Evolutionary conservation across 306 rosid species (phyloP).

Genomic region (Morella rubra): DNA sequence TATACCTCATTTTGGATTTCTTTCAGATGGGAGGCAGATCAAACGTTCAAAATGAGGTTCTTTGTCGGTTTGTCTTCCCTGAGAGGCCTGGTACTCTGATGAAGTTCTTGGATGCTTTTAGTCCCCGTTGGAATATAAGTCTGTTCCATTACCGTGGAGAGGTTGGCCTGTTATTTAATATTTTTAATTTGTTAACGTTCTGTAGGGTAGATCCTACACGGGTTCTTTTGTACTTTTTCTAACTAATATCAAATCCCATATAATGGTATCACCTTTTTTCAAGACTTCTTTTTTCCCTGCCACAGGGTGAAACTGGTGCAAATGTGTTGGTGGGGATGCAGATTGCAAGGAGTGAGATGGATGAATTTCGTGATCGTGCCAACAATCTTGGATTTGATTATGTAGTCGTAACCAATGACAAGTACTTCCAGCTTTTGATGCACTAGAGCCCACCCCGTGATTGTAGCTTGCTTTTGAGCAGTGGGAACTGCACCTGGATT

Average conservation of each 20-base stretch:
- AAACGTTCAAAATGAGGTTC: slow-evolving; percentile 64
- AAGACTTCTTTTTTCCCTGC: neutral
- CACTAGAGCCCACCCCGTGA: slow-evolving; percentile 19
- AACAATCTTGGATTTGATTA: slow-evolving; percentile 66
- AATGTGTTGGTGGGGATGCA: slow-evolving; percentile 87
- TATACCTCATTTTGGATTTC: slow-evolving; percentile 26
- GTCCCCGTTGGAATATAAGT: slow-evolving; percentile 95
- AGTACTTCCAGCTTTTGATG: slow-evolving; percentile 69
- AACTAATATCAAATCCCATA: slow-evolving; percentile 2
- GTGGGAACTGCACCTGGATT: neutral
- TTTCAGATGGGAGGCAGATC: slow-evolving; percentile 85
- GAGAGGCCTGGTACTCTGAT: slow-evolving; percentile 91
- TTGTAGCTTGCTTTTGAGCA: neutral
- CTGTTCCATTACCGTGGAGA: slow-evolving; percentile 80
- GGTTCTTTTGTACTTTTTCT: neutral
- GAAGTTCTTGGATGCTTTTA: slow-evolving; percentile 82
- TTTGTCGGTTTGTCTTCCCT: slow-evolving; percentile 84
- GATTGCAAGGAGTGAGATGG: slow-evolving; percentile 54
- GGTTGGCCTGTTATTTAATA: slow-evolving; percentile 45
- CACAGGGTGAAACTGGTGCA: slow-evolving; percentile 89
- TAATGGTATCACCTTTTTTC: too few relatives aligned
- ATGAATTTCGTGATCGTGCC: slow-evolving; percentile 56
- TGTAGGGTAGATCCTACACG: slow-evolving; percentile 1
- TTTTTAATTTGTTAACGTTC: slow-evolving; percentile 9
- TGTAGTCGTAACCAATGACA: slow-evolving; percentile 56